Evolutionary conservation across 2,329 filamentous ascomycete genomes (phyloP).

Genomic region (Aspergillus sp.): DNA sequence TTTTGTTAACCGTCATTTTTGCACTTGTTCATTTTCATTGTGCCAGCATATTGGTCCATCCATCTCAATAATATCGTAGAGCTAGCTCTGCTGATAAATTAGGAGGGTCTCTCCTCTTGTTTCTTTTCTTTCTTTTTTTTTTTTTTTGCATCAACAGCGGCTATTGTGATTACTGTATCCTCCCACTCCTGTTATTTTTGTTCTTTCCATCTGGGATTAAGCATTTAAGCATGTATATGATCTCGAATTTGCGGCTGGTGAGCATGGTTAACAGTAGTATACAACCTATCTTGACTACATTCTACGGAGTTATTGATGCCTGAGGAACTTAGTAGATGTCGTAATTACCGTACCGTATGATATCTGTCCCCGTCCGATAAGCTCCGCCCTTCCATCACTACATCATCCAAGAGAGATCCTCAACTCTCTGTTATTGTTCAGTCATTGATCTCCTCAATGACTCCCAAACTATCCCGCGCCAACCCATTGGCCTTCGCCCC

Average conservation of each 20-base stretch:
- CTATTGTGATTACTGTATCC: constrained; percentile 1
- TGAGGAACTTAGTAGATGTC: background rate
- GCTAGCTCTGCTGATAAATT: background rate
- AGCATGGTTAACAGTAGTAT: constrained; percentile 3
- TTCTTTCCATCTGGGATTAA: constrained; percentile 4
- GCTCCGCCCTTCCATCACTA: too few species aligned
- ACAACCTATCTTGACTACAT: constrained; percentile 3
- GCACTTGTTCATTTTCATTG: background rate
- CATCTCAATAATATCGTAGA: background rate
- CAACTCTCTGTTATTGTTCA: background rate
- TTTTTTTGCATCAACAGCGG: constrained; percentile 22
- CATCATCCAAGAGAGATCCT: background rate
- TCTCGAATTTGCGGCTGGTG: constrained; percentile 3
- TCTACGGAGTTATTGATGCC: background rate
- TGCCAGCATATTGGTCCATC: constrained; percentile 1
- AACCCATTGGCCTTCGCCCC: constrained; percentile 67
- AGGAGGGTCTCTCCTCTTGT: constrained; percentile 2
- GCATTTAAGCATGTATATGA: constrained; percentile 6
- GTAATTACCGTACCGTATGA: background rate
- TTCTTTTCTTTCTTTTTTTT: constrained; percentile 6
- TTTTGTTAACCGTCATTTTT: constrained; percentile 7
- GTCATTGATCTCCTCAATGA: background rate
- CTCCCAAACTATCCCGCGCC: constrained; percentile 14
- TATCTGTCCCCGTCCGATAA: background rate
- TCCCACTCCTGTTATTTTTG: constrained; percentile 1